These are phyloP conservation scores for Colletotrichum sp. DNA, from an alignment of 2,329 filamentous ascomycete genomes.

Conservation along the genomic window DNA sequence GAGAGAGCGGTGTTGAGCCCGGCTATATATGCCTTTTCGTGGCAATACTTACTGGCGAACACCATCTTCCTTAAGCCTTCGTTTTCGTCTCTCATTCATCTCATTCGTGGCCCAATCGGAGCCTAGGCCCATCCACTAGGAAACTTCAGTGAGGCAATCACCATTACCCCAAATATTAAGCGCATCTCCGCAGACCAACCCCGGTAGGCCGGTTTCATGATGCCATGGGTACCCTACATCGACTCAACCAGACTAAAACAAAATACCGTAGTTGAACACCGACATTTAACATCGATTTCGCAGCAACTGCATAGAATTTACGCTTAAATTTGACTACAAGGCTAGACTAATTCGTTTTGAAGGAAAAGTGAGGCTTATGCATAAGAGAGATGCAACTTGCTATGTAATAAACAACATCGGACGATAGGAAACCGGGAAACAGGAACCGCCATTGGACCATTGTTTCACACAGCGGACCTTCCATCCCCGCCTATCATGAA, in stretches of 20 bases:
- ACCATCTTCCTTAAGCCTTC: not conserved
- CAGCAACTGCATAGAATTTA: not conserved
- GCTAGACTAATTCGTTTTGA: not conserved
- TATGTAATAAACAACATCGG: not conserved
- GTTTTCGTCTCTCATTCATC: not conserved
- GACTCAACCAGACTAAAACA: not conserved
- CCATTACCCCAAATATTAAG: not conserved
- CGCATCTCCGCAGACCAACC: not conserved
- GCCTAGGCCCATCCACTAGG: not conserved
- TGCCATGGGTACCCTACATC: not conserved
- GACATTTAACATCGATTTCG: not conserved
- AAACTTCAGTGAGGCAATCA: not conserved
- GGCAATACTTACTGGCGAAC: not conserved
- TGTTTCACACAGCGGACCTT: not conserved
- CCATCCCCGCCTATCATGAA: not conserved
- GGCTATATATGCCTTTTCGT: not conserved
- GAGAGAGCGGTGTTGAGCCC: not conserved
- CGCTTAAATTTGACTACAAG: not conserved
- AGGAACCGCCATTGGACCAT: not conserved
- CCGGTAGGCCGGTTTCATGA: not conserved
- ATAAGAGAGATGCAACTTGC: not conserved
- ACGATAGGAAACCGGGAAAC: not conserved
- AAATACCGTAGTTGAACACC: not conserved
- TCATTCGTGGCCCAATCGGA: not conserved
- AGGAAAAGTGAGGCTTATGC: not conserved